Evolutionary conservation across 169 alveolate genomes (phyloP), one percentile per base, ranked within the genome.

Genomic region (Theileria parva): DNA sequence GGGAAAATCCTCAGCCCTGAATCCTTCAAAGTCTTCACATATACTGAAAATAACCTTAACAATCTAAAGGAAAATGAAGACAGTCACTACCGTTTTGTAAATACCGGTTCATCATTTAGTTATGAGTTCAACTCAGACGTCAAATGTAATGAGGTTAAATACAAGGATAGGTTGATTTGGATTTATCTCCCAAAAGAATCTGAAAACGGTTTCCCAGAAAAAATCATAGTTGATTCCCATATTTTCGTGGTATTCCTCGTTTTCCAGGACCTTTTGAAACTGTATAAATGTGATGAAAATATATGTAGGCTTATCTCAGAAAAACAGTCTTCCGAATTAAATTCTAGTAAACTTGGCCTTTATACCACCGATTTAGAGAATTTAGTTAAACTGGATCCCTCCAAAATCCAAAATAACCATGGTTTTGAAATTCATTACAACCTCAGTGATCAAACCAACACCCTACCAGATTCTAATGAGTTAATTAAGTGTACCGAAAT

Each of bases 61-160:
- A 55, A 21, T n/a, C 12, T 17, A 55, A 55, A 55, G 12, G 64
- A 55, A 11, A 17, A 55, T 55, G 4, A 55, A 5, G 4, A 5
- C 21, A 11, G 7, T 11, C 27, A 55, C 7, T 17, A 4, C 12
- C 12, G 9, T 55, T n/a, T n/a, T 4, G 12, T 55, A 55, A n/a
- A 21, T 17, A 55, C 64, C 7, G 27, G 27, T 5, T 17, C 21
- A 55, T 6, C 64, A 6, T 55, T n/a, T 55, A 21, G 64, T 21
- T 21, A 55, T 55, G 27, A 55, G 27, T 6, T 55, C 27, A 21
- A 21, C 7, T 17, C 21, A n/a, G 27, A 4, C 12, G 4, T 55
- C 64, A 55, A 55, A 55, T 55, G 64, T 55, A 21, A 5, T n/a
- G 64, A 55, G 64, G 64, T 55, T 55, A 55, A 55, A 55, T 55